Percentiles rank a stretch among this genome's conserved stretches.
These are phyloP conservation scores for Calvatia gigantea DNA, from an alignment of 768 basidiomycete species.

Conservation along the genomic window DNA sequence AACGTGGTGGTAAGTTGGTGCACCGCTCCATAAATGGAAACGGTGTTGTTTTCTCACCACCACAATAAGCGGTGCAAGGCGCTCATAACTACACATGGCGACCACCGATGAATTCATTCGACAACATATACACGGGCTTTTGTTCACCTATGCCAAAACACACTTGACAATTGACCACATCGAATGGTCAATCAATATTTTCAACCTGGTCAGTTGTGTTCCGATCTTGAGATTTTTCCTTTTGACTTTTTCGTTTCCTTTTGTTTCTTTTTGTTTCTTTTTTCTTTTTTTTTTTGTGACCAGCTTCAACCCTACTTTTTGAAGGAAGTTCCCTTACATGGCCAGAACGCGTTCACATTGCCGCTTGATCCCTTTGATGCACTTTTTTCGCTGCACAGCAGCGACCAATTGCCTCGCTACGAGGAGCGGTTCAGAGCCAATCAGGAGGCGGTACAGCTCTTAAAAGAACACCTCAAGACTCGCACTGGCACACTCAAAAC, in stretches of 20 bases:
- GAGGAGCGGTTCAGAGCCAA: slow-evolving; percentile 5
- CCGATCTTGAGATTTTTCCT: neutral
- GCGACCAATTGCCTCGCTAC: slow-evolving; percentile 1
- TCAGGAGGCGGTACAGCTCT: neutral
- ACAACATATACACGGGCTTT: slow-evolving; percentile 5
- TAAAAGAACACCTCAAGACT: slow-evolving; percentile 16
- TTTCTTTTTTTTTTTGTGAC: neutral
- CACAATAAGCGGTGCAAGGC: neutral
- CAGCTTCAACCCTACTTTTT: slow-evolving; percentile 6
- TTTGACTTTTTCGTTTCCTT: neutral
- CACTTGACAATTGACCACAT: slow-evolving; percentile 10
- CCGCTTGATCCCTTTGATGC: slow-evolving; percentile 10
- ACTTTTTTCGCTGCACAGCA: slow-evolving; percentile 1
- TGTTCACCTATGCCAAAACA: slow-evolving; percentile 10
- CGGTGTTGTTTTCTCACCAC: too few species aligned
- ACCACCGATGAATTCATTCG: neutral
- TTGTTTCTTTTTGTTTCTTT: neutral
- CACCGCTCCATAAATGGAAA: too few species aligned
- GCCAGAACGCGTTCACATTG: slow-evolving; percentile 1
- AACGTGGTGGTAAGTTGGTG: too few species aligned
- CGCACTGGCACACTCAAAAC: slow-evolving; percentile 27
- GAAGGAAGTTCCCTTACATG: slow-evolving; percentile 3
- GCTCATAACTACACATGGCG: neutral
- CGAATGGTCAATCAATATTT: neutral
- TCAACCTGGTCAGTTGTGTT: neutral